Conservation (phyloP, 2,329 filamentous ascomycete species). For the Pseudogymnoascus destructans region DNA sequence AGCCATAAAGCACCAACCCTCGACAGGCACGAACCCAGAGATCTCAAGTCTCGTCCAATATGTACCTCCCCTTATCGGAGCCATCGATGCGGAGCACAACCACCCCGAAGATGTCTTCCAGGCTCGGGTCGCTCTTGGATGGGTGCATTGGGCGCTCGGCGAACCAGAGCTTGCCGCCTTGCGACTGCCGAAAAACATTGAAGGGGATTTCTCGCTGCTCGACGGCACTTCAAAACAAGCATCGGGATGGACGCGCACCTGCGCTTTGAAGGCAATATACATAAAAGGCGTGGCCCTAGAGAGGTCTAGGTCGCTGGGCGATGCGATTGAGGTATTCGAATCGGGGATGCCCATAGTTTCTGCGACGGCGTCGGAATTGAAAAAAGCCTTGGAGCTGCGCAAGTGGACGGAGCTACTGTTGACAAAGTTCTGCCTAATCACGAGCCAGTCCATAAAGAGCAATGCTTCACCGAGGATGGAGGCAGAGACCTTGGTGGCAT, state of each 20-base stretch:
- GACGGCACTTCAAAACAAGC: slow-evolving; percentile 38
- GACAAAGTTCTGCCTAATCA: slow-evolving; percentile 60
- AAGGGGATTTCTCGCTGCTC: slow-evolving; percentile 39
- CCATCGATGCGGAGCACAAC: slow-evolving; percentile 43
- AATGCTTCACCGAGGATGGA: slow-evolving; percentile 39
- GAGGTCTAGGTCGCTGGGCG: slow-evolving; percentile 35
- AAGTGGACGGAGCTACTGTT: slow-evolving; percentile 71
- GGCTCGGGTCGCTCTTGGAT: slow-evolving; percentile 69
- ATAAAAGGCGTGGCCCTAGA: slow-evolving; percentile 55
- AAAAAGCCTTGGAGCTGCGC: slow-evolving; percentile 50
- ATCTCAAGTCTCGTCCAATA: slow-evolving; percentile 21
- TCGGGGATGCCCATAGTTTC: slow-evolving; percentile 52
- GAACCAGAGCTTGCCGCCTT: slow-evolving; percentile 51
- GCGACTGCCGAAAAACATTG: slow-evolving; percentile 51
- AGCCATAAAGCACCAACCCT: slow-evolving; percentile 27
- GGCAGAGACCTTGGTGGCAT: slow-evolving; percentile 40
- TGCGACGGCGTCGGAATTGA: slow-evolving; percentile 36
- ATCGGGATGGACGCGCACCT: slow-evolving; percentile 70
- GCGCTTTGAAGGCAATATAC: slow-evolving; percentile 65
- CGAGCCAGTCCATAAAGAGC: slow-evolving; percentile 43
- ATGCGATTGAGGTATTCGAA: slow-evolving; percentile 54
- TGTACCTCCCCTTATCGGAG: slow-evolving; percentile 34
- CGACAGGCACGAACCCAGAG: slow-evolving; percentile 14
- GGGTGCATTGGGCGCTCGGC: slow-evolving; percentile 67
- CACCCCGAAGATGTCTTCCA: slow-evolving; percentile 54